Base-by-base conservation (phyloP, 345 rosid species). In the Laguncularia racemosa region DNA sequence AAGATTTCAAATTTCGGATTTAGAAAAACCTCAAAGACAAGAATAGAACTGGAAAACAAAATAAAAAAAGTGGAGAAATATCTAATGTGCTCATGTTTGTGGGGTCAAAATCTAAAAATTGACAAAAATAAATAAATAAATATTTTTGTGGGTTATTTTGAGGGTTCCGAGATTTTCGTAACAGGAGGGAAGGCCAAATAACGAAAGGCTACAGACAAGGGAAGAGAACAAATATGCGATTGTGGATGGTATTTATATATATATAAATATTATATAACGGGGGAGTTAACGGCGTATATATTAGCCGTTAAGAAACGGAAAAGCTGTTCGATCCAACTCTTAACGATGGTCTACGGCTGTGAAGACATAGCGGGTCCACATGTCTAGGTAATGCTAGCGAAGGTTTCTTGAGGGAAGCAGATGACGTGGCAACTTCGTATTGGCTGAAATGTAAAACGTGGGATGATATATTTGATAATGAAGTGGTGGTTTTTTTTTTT, bases 351-450 rank as follows among this genome's bases (percentile, higher is more conserved):
- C 76, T 59, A 4, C 72, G 46, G 56, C 53, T 60, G 55, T 49
- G 80, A 67, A 72, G 77, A 81, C 89, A 84, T n/a, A 14, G 14
- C 55, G 92, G 85, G 61, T 78, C 89, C 80, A 71, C 68, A 45
- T 80, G 88, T 86, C 73, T 44, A 47, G 64, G 48, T 46, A 68
- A 64, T 58, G 74, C 16, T 61, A 55, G 69, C 60, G 44, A 14
- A 45, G 67, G 74, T 74, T 53, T 83, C 85, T 80, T 75, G 61
- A 20, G 0, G 23, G 46, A 62, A 70, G 69, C 16, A 16, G 79
- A 1, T 0, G 46, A 78, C 75, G 81, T 84, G 88, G 78, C 77
- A 14, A 0, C 0, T 0, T 11, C 0, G 16, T 13, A 74, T 71
- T 81, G 76, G 76, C 0, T 6, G 17, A 0, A 1, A 16, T 44